Base-by-base conservation (phyloP, 2,329 filamentous ascomycete genomes). In the Phoma herbarum region DNA sequence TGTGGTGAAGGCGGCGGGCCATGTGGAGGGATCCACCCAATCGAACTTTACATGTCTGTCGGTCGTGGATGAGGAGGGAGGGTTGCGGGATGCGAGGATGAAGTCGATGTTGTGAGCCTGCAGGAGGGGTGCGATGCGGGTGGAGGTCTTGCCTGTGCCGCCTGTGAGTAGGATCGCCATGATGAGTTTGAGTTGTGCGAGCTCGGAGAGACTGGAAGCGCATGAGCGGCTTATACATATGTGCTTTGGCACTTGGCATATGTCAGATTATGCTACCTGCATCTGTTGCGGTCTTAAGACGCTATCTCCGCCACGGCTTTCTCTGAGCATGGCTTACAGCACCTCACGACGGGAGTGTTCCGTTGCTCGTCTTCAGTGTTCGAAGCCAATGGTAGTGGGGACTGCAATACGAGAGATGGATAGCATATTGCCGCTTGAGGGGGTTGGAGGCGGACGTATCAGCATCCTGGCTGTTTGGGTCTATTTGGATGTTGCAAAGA, bases 271-370 rank as follows among this genome's bases (percentile, higher is more conserved):
- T 35, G 31, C 31, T 35, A 4, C 31, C 31, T n/a, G n/a, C 31
- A 7, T n/a, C 16, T 14, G 16, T 4, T 7, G 31, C 31, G 25
- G 67, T 75, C 60, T 84, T 39, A 18, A 39, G 35, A 39, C n/a
- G 18, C 35, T 18, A 39, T 39, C n/a, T 39, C 35, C 35, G 35
- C 35, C 7, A 22, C 7, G n/a, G 31, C 29, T 33, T 14, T 33
- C 8, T 33, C 29, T 16, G 29, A 35, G 31, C 16, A 35, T 18
- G 31, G 5, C 35, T 39, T 39, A 39, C n/a, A 7, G 35, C 35
- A 39, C 4, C 6, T 39, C 35, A 11, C 9, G 35, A n/a, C 35
- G 35, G 35, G 20, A 20, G 18, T 11, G 35, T 10, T 39, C n/a
- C 7, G 35, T 20, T 39, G 35, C 6, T 22, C n/a, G n/a, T 18